phyloP scores from a whole-genome alignment of 164 flowering plant species.

The Macadamia tetraphylla region DNA sequence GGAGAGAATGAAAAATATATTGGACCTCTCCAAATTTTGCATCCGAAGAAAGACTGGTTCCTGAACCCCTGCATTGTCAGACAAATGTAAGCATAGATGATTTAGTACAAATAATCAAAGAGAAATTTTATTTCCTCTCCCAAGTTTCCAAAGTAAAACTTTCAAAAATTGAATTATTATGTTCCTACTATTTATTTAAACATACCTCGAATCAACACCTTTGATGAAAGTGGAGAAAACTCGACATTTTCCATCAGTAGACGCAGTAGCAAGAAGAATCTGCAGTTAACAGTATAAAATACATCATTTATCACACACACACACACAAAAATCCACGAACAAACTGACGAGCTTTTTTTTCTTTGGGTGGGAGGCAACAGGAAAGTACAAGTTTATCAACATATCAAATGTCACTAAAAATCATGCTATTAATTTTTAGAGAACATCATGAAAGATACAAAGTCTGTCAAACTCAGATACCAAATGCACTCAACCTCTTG shows the following conservation, averaged over 20 bases:
- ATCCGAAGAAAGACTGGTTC: constrained; percentile 48
- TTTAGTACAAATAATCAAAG: not conserved
- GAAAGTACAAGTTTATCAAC: too few relatives aligned
- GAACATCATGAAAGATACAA: too few relatives aligned
- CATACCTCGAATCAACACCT: constrained; percentile 89
- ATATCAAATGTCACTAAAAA: too few relatives aligned
- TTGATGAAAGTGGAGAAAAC: constrained; percentile 92
- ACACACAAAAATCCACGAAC: too few relatives aligned
- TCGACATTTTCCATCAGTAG: constrained; percentile 98
- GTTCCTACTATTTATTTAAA: not conserved
- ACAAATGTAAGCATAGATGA: constrained; percentile 9
- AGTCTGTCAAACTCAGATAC: too few relatives aligned
- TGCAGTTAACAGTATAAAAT: constrained; percentile 21
- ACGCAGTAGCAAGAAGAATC: constrained; percentile 94
- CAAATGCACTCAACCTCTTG: too few relatives aligned
- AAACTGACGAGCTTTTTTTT: too few relatives aligned
- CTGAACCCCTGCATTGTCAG: constrained; percentile 54
- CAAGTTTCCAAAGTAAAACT: not conserved
- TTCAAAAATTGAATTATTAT: not conserved
- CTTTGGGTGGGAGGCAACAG: not conserved
- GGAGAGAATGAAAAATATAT: constrained; percentile 5
- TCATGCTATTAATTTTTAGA: too few relatives aligned
- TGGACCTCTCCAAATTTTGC: constrained; percentile 96
- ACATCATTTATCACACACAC: too few relatives aligned
- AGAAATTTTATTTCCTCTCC: not conserved